phyloP scores from a whole-genome alignment of 163 green algal genomes.

The Chlorella variabilis region DNA sequence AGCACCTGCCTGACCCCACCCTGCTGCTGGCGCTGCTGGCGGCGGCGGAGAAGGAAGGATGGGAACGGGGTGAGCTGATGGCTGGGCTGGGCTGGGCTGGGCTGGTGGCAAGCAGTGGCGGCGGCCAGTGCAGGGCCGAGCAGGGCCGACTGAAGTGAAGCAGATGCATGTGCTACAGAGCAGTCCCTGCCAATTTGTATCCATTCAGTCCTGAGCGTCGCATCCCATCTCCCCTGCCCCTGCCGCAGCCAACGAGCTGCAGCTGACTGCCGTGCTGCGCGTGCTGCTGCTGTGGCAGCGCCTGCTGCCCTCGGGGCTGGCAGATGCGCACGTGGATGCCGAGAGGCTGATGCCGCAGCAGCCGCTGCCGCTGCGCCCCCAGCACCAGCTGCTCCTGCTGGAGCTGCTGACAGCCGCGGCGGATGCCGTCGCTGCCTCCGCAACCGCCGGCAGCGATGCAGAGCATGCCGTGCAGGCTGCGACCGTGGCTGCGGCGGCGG shows the following conservation, averaged over 20 bases:
- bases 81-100: too few relatives aligned
- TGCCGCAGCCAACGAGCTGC: slow-evolving; percentile 31
- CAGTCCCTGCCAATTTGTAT: background rate
- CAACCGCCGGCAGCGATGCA: background rate
- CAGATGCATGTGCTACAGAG: too few relatives aligned
- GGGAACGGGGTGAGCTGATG: slow-evolving; percentile 9
- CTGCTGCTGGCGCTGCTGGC: slow-evolving; percentile 44
- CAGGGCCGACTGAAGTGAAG: too few relatives aligned
- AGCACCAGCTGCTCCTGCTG: slow-evolving; percentile 36
- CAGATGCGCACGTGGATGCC: slow-evolving; percentile 39
- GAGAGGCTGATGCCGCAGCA: slow-evolving; percentile 29
- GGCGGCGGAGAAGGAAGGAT: slow-evolving; percentile 29
- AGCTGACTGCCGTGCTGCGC: slow-evolving; percentile 40
- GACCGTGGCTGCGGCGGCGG: background rate
- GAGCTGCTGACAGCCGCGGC: slow-evolving; percentile 21
- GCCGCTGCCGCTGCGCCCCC: background rate
- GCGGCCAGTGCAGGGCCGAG: too few relatives aligned
- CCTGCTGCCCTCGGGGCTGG: slow-evolving; percentile 34
- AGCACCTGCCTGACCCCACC: slow-evolving; percentile 47
- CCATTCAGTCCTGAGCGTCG: too few relatives aligned
- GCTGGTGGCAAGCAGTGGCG: too few relatives aligned
- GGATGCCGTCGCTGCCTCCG: background rate
- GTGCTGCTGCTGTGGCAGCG: slow-evolving; percentile 41
- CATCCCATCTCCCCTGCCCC: background rate
- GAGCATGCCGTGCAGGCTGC: background rate